These are phyloP conservation scores for Starmerella scarabaei DNA, from an alignment of 805 yeast genomes.

Conservation along the genomic window DNA sequence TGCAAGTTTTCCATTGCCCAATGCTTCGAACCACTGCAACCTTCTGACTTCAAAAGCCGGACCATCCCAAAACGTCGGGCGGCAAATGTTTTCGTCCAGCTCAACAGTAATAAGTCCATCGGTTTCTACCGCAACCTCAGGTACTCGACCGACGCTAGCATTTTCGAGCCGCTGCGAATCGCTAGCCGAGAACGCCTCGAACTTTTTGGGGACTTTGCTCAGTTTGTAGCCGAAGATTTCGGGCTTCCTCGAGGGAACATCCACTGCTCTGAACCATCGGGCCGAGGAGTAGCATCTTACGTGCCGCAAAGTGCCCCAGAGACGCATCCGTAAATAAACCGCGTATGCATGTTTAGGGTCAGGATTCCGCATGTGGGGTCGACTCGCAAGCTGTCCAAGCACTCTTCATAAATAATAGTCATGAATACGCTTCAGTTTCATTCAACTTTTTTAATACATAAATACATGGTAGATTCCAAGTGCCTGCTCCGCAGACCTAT, in stretches of 20 bases:
- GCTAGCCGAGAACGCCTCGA: constrained; percentile 48
- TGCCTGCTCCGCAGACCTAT: not conserved
- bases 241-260: constrained; percentile 60
- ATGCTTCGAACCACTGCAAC: constrained; percentile 63
- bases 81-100: constrained; percentile 38
- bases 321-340: no score
- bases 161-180: constrained; percentile 56
- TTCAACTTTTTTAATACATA: no score
- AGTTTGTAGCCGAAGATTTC: constrained; percentile 42
- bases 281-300: constrained; percentile 3
- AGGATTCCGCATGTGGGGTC: no score
- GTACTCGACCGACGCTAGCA: constrained; percentile 24
- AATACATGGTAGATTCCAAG: not conserved
- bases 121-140: constrained; percentile 53
- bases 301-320: no score
- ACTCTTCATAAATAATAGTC: no score
- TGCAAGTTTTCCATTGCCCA: constrained; percentile 31
- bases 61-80: constrained; percentile 81
- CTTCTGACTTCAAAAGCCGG: constrained; percentile 71
- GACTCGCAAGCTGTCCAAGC: no score
- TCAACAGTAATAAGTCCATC: constrained; percentile 70
- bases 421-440: no score
- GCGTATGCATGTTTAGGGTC: no score
- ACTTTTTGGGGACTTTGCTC: constrained; percentile 38
- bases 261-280: constrained; percentile 78